A percentile compares a stretch with the other conserved stretches of the same genome.
Conservation (phyloP, 163 green algal species). For the Scenedesmus sp. region DNA sequence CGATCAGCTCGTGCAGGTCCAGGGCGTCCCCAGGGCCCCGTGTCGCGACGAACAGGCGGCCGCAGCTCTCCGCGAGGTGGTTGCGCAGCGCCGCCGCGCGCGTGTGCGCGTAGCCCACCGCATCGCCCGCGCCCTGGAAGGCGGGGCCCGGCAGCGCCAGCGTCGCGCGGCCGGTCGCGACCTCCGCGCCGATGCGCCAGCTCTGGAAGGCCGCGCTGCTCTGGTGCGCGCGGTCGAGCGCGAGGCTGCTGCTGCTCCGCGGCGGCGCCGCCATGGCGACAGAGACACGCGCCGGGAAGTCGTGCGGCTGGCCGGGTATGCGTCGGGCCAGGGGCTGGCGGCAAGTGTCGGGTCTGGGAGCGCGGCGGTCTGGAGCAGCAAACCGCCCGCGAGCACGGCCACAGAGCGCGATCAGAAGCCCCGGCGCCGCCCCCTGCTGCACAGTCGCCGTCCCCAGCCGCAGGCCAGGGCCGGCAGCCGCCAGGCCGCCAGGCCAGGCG, state of each 20-base stretch:
- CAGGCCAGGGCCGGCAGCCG: too few relatives aligned
- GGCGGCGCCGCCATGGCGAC: not conserved
- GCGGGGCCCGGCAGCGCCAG: not conserved
- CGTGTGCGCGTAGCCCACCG: slow-evolving; percentile 53
- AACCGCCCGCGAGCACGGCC: too few relatives aligned
- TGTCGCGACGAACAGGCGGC: slow-evolving; percentile 42
- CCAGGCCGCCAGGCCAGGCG: too few relatives aligned
- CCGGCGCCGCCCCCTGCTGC: too few relatives aligned
- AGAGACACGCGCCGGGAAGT: too few relatives aligned
- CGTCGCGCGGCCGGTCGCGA: not conserved
- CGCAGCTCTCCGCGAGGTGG: slow-evolving; percentile 48
- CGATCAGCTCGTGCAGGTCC: slow-evolving; percentile 1
- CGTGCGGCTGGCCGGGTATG: too few relatives aligned
- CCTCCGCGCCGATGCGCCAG: slow-evolving; percentile 29
- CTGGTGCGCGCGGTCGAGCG: slow-evolving; percentile 7
- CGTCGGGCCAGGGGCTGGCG: too few relatives aligned
- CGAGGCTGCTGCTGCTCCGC: not conserved
- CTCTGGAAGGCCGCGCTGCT: slow-evolving; percentile 24
- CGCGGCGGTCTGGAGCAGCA: too few relatives aligned
- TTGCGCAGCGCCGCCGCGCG: slow-evolving; percentile 49
- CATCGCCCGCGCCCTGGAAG: not conserved
- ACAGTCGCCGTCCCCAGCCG: too few relatives aligned
- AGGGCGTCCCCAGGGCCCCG: not conserved
- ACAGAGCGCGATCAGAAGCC: too few relatives aligned
- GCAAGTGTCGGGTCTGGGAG: too few relatives aligned